phyloP scores from a whole-genome alignment of 495 filamentous ascomycete species.

The Lophiostoma macrostomum region DNA sequence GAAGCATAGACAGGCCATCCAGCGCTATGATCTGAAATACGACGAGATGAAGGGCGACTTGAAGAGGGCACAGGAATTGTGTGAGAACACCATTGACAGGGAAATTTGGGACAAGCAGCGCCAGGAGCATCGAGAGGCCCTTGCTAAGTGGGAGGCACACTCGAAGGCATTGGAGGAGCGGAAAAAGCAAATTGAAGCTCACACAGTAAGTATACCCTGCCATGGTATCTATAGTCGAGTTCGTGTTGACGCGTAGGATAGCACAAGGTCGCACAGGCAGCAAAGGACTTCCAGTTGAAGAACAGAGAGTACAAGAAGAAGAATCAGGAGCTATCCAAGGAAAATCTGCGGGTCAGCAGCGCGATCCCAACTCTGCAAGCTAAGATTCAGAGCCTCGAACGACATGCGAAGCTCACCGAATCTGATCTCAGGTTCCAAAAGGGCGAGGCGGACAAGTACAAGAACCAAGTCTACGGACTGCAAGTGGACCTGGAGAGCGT shows the following conservation, averaged over 20 bases:
- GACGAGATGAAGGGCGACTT: constrained; percentile 19
- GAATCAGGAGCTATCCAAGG: constrained; percentile 4
- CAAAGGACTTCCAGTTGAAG: neutral
- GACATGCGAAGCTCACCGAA: constrained; percentile 52
- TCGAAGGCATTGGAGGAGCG: constrained; percentile 5
- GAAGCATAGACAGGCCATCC: constrained; percentile 7
- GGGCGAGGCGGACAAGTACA: constrained; percentile 47
- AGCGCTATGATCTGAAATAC: constrained; percentile 7
- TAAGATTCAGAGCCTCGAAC: constrained; percentile 74
- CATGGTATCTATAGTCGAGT: no score
- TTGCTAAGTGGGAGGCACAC: constrained; percentile 16
- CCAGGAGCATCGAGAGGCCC: constrained; percentile 16
- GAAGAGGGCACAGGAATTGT: constrained; percentile 1
- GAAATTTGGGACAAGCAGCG: constrained; percentile 15
- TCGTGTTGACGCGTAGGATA: neutral
- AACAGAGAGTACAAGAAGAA: constrained; percentile 8
- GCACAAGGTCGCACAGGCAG: neutral
- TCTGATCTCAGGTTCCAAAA: constrained; percentile 54
- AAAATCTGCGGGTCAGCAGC: constrained; percentile 71
- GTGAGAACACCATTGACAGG: neutral
- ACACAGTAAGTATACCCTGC: no score
- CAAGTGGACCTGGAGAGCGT: constrained; percentile 69
- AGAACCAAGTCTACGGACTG: constrained; percentile 75
- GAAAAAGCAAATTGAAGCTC: constrained; percentile 10
- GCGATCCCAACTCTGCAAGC: constrained; percentile 75